These are phyloP conservation scores for Penicillium samsonianum DNA, from an alignment of 495 filamentous ascomycete genomes.

Conservation along the genomic window DNA sequence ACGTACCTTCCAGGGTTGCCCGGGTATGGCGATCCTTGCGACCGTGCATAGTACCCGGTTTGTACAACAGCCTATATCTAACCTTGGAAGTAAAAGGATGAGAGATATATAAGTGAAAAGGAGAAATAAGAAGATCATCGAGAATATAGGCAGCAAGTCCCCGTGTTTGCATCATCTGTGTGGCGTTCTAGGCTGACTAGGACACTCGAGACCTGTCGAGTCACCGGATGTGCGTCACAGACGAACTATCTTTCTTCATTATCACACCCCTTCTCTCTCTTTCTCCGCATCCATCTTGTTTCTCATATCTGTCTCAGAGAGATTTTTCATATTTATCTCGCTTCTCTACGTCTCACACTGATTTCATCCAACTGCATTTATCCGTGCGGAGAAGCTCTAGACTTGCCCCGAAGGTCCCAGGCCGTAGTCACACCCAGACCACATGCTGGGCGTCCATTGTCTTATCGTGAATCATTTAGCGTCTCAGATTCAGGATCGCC, in stretches of 20 bases:
- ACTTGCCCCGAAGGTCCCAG: conserved; percentile 35
- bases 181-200: conserved; percentile 2
- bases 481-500: conserved; percentile 11
- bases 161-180: conserved; percentile 5
- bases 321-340: neutral
- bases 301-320: conserved; percentile 20
- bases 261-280: conserved; percentile 14
- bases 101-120: neutral
- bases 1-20: neutral
- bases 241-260: conserved; percentile 19
- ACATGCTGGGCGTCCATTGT: conserved; percentile 13
- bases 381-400: conserved; percentile 49
- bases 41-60: neutral
- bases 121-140: neutral
- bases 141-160: neutral
- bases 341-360: neutral
- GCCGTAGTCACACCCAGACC: conserved; percentile 22
- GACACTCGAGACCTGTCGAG: conserved; percentile 20
- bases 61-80: neutral
- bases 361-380: conserved; percentile 12
- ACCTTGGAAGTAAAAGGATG: neutral
- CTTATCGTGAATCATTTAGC: conserved; percentile 24
- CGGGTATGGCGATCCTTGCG: conserved; percentile 4
- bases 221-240: conserved; percentile 39
- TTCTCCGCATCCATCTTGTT: conserved; percentile 21